These are phyloP conservation scores for Triticum aestivum DNA, from an alignment of 176 grass and related monocot genomes.

Conservation along the genomic window IWGSC_CS_RefSeq_v2.1 NC_057813.1:115837117-115837616, in stretches of 20 bases:
- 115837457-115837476: constrained; percentile 83
- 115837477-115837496: constrained; percentile 79
- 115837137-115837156: neutral
- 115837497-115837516: constrained; percentile 59
- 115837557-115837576: constrained; percentile 88
- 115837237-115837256: constrained; percentile 82
- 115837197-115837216: constrained; percentile 94
- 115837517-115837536: constrained; percentile 59
- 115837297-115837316: constrained; percentile 77
- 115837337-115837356: constrained; percentile 98
- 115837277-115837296: constrained; percentile 96
- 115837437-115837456: constrained; percentile 91
- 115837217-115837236: constrained; percentile 65
- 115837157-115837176: constrained; percentile 3
- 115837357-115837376: constrained; percentile 84
- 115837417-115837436: constrained; percentile 84
- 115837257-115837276: constrained; percentile 97
- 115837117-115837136: neutral
- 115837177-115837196: constrained; percentile 81
- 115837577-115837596: constrained; percentile 87
- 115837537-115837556: constrained; percentile 65
- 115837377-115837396: constrained; percentile 83
- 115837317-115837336: constrained; percentile 99
- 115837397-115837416: constrained; percentile 92
- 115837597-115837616: constrained; percentile 80